A percentile compares a stretch with the other conserved stretches of the same genome.
phyloP scores from a whole-genome alignment of 805 yeast genomes.

The Candida suzukii region DNA sequence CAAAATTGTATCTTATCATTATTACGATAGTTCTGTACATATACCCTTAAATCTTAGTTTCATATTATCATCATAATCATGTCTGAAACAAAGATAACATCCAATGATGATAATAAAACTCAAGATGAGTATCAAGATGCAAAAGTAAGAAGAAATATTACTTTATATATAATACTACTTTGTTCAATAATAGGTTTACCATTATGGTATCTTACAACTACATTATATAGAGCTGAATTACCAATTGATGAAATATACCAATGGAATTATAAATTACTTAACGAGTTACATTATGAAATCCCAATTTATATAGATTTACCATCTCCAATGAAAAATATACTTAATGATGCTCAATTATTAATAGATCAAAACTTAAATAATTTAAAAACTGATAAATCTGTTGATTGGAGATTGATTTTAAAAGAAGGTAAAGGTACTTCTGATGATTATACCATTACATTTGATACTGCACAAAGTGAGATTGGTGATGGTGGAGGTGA shows the following conservation, averaged over 20 bases:
- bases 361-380: conserved; percentile 22
- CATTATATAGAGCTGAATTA: conserved; percentile 54
- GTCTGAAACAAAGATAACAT: neutral
- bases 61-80: too few relatives aligned
- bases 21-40: too few relatives aligned
- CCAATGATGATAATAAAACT: neutral
- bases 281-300: conserved; percentile 24
- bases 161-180: conserved; percentile 18
- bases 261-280: conserved; percentile 21
- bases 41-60: too few relatives aligned
- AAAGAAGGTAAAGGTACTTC: conserved; percentile 15
- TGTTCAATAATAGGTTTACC: conserved; percentile 45
- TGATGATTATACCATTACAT: conserved; percentile 30
- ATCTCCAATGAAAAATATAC: conserved; percentile 22
- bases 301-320: conserved; percentile 38
- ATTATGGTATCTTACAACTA: conserved; percentile 52
- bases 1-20: too few relatives aligned
- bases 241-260: conserved; percentile 37
- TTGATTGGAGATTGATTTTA: conserved; percentile 25
- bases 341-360: conserved; percentile 27
- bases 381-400: conserved; percentile 10
- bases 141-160: conserved; percentile 12
- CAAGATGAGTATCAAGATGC: neutral
- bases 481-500: conserved; percentile 10
- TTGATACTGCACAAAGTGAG: conserved; percentile 22